phyloP scores from a whole-genome alignment of 495 filamentous ascomycete genomes.

The Usnea hakonensis region DNA sequence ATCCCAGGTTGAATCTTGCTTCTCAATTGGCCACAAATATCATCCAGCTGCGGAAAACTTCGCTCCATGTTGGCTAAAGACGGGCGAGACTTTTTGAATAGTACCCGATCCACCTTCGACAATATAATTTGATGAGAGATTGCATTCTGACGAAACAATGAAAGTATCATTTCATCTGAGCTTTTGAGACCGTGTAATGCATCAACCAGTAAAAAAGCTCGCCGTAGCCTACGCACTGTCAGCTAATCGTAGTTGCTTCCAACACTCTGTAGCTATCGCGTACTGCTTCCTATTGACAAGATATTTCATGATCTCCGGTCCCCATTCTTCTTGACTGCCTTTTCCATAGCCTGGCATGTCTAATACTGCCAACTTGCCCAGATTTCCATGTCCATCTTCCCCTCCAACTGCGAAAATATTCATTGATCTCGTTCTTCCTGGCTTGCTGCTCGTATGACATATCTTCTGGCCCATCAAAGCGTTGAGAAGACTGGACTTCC shows the following conservation, averaged over 20 bases:
- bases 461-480: slow-evolving; percentile 57
- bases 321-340: slow-evolving; percentile 70
- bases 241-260: neutral
- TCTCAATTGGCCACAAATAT: slow-evolving; percentile 19
- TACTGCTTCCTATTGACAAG: slow-evolving; percentile 59
- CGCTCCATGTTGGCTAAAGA: slow-evolving; percentile 25
- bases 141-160: slow-evolving; percentile 50
- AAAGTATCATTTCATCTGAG: slow-evolving; percentile 59
- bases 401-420: slow-evolving; percentile 76
- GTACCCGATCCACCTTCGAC: slow-evolving; percentile 66
- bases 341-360: slow-evolving; percentile 96
- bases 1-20: slow-evolving; percentile 28
- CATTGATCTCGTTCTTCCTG: slow-evolving; percentile 73
- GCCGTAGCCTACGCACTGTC: slow-evolving; percentile 43
- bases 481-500: slow-evolving; percentile 85
- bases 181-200: slow-evolving; percentile 71
- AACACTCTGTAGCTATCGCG: neutral
- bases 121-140: slow-evolving; percentile 74
- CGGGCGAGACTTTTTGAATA: slow-evolving; percentile 10
- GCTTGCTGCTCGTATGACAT: slow-evolving; percentile 59
- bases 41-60: slow-evolving; percentile 25
- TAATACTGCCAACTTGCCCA: slow-evolving; percentile 56
- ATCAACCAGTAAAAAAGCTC: slow-evolving; percentile 81
- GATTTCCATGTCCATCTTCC: slow-evolving; percentile 43
- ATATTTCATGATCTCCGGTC: slow-evolving; percentile 80